phyloP scores from a whole-genome alignment of 495 filamentous ascomycete genomes.

The Hyphodiscus hymeniophilus region DNA sequence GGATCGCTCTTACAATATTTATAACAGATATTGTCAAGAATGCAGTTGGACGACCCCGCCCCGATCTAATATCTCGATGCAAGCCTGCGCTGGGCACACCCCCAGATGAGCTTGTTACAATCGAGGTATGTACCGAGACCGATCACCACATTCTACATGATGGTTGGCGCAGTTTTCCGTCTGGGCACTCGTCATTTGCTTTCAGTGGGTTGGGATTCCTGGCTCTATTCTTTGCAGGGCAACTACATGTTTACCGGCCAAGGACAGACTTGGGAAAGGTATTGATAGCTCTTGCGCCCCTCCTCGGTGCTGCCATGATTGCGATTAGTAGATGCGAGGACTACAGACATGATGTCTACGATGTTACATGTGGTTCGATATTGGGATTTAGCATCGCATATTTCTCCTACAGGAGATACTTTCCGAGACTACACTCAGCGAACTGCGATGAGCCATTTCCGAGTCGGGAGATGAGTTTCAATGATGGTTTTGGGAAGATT shows the following conservation, averaged over 20 bases:
- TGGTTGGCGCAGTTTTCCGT: constrained; percentile 89
- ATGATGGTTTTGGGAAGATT: constrained; percentile 21
- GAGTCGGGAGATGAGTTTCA: constrained; percentile 17
- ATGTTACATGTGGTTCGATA: constrained; percentile 70
- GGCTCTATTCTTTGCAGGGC: constrained; percentile 67
- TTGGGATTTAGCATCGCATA: constrained; percentile 69
- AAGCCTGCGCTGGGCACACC: constrained; percentile 60
- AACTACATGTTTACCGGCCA: constrained; percentile 72
- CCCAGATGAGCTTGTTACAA: constrained; percentile 56
- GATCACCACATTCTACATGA: constrained; percentile 75
- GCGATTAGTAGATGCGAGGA: constrained; percentile 88
- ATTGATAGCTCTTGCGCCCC: constrained; percentile 57
- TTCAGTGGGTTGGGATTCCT: constrained; percentile 83
- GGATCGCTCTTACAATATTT: constrained; percentile 60
- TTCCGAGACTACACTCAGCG: constrained; percentile 38
- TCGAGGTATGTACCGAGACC: constrained; percentile 73
- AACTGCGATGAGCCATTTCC: constrained; percentile 44
- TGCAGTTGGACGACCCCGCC: constrained; percentile 78
- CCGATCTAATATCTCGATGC: constrained; percentile 86
- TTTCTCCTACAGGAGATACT: constrained; percentile 72
- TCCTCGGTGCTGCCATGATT: constrained; percentile 77
- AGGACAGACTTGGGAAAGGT: constrained; percentile 58
- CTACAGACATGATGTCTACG: constrained; percentile 90
- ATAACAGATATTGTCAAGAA: constrained; percentile 93
- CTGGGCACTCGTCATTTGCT: constrained; percentile 78